Percentiles rank a stretch among this genome's conserved stretches.
These are phyloP conservation scores for Phlyctochytrium planicorne DNA, from an alignment of 192 early-diverging fungal species.

Conservation along the genomic window DNA sequence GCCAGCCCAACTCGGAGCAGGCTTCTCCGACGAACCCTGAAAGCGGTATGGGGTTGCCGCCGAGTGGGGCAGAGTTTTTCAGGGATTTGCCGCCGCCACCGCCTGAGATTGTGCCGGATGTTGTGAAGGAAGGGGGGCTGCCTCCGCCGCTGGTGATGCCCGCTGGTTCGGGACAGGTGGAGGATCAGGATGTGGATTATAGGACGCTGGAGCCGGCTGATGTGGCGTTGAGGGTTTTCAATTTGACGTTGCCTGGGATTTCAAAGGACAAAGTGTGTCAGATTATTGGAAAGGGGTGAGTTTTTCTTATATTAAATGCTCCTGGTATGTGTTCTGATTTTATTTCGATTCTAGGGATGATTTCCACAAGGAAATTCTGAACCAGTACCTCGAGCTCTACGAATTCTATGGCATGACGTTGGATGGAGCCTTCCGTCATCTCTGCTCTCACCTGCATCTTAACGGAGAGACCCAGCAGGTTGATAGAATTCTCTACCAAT, in stretches of 20 bases:
- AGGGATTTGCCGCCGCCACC: too few relatives aligned
- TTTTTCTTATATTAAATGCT: constrained; percentile 3
- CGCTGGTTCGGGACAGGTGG: not conserved
- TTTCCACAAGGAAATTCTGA: constrained; percentile 52
- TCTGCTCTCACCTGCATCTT: constrained; percentile 78
- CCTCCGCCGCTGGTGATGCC: not conserved
- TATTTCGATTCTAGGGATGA: constrained; percentile 21
- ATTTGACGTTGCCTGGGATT: not conserved
- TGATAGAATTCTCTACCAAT: constrained; percentile 81
- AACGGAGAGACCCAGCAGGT: constrained; percentile 93
- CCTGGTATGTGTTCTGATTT: not conserved
- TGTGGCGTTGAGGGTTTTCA: not conserved
- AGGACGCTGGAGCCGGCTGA: not conserved
- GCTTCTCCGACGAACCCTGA: too few relatives aligned
- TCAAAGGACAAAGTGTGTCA: not conserved
- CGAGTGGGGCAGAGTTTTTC: too few relatives aligned
- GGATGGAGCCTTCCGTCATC: constrained; percentile 73
- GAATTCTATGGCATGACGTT: constrained; percentile 69
- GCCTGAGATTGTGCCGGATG: not conserved
- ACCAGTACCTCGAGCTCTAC: constrained; percentile 76
- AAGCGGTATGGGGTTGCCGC: not conserved
- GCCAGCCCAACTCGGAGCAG: too few relatives aligned
- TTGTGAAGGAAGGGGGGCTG: not conserved
- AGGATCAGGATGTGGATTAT: too few relatives aligned
- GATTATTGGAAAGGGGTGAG: not conserved